These are phyloP conservation scores for Pythium vanterpoolii DNA, from an alignment of 352 stramenopile species.

Conservation along the genomic window DNA sequence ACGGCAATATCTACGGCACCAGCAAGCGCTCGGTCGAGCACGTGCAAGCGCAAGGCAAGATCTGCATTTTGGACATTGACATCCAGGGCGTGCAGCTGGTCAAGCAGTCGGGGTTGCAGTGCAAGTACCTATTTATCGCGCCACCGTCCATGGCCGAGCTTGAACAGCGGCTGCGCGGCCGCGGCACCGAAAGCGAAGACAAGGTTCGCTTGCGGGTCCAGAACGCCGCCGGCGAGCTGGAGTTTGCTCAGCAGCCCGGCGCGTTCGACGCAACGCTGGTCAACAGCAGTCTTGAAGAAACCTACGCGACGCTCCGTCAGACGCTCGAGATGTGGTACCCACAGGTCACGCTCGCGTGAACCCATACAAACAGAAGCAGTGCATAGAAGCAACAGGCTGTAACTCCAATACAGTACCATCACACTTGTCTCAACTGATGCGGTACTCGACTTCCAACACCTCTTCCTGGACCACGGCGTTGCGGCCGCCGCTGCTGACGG, in stretches of 20 bases:
- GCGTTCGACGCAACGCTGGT: slow-evolving; percentile 90
- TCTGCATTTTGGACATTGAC: slow-evolving; percentile 99
- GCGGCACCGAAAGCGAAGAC: slow-evolving; percentile 96
- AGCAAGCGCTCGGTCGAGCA: slow-evolving; percentile 90
- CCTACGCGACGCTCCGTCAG: slow-evolving; percentile 63
- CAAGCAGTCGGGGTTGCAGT: slow-evolving; percentile 80
- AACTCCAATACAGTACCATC: not conserved
- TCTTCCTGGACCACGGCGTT: slow-evolving; percentile 17
- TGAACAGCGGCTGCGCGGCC: slow-evolving; percentile 92
- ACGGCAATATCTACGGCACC: slow-evolving; percentile 98
- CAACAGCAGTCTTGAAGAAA: slow-evolving; percentile 86
- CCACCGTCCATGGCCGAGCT: slow-evolving; percentile 94
- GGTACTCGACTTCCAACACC: slow-evolving; percentile 48
- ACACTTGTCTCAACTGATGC: slow-evolving; percentile 24
- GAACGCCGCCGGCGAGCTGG: slow-evolving; percentile 93
- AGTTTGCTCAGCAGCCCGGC: slow-evolving; percentile 78
- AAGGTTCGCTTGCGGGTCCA: slow-evolving; percentile 91
- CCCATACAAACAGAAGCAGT: not conserved
- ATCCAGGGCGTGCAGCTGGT: slow-evolving; percentile 96
- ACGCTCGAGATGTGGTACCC: slow-evolving; percentile 82
- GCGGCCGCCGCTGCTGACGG: not conserved
- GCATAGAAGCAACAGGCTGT: slow-evolving; percentile 1
- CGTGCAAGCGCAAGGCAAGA: slow-evolving; percentile 92
- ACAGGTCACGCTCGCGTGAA: slow-evolving; percentile 41
- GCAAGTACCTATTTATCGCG: slow-evolving; percentile 96